Evolutionary conservation across 176 grass and related monocot species (phyloP).

Genomic region (Carex scoparia): DNA sequence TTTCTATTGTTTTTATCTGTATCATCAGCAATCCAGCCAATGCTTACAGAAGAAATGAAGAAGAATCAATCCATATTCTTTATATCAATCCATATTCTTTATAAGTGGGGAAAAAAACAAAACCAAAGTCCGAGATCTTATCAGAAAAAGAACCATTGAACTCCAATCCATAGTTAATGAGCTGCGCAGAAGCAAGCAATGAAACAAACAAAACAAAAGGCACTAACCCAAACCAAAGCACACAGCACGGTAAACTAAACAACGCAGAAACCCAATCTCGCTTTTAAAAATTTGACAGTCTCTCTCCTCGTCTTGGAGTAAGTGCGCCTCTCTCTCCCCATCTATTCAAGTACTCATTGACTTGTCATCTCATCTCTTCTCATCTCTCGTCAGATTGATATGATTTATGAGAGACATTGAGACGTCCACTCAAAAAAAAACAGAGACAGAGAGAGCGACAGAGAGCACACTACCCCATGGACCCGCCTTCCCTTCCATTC

Average conservation of each 20-base stretch:
- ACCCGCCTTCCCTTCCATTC: background rate
- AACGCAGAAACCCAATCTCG: constrained; percentile 13
- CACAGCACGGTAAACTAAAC: background rate
- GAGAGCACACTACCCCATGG: background rate
- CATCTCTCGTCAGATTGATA: background rate
- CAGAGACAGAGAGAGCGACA: background rate
- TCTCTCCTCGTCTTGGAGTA: background rate
- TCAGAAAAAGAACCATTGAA: background rate
- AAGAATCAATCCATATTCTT: too few relatives aligned
- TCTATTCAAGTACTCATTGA: background rate
- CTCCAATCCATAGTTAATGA: background rate
- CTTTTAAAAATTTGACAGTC: constrained; percentile 2
- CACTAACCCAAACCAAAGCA: background rate
- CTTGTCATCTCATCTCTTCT: background rate
- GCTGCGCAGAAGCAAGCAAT: background rate
- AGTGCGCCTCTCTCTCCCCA: constrained; percentile 6
- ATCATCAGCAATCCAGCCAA: too few relatives aligned
- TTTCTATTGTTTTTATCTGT: too few relatives aligned
- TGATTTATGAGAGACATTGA: background rate
- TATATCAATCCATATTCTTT: too few relatives aligned
- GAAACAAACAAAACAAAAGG: background rate
- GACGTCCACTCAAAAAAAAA: too few relatives aligned
- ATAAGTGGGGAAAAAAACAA: background rate
- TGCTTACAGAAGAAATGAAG: too few relatives aligned
- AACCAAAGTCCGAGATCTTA: background rate